Conservation (phyloP, 257 asterid genomes). For the Buddleja alternifolia region DNA sequence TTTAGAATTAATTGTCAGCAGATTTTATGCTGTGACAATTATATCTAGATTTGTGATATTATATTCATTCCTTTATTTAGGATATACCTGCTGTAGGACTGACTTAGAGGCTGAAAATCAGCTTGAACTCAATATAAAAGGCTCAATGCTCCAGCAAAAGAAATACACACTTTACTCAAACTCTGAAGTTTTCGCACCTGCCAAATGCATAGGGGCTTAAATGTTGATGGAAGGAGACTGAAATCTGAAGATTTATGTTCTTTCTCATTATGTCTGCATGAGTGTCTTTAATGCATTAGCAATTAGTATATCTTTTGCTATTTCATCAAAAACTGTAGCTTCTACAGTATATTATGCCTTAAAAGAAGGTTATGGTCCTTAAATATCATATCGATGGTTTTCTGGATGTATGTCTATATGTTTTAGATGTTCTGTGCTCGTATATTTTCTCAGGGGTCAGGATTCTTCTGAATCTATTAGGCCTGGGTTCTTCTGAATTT, state of each 20-base stretch:
- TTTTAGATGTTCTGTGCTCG: constrained; percentile 7
- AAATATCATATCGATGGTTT: not conserved
- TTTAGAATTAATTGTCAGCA: too few species aligned
- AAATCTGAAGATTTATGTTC: constrained; percentile 13
- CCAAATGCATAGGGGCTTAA: constrained; percentile 12
- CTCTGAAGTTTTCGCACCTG: too few species aligned
- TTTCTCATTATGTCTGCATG: constrained; percentile 8
- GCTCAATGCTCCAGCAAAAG: too few species aligned
- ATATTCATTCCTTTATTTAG: too few species aligned
- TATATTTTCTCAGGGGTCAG: not conserved
- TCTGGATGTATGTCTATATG: constrained; percentile 3
- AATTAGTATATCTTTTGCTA: not conserved
- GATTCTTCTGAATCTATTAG: constrained; percentile 13
- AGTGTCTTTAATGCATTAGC: constrained; percentile 11
- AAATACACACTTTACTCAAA: too few species aligned
- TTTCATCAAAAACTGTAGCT: not conserved
- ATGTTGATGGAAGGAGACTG: constrained; percentile 2
- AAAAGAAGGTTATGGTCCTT: not conserved
- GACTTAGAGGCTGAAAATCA: too few species aligned
- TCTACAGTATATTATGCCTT: not conserved
- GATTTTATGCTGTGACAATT: too few species aligned
- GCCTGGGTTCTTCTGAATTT: constrained; percentile 11
- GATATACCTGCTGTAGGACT: too few species aligned
- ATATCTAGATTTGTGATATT: too few species aligned
- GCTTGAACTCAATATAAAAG: too few species aligned